Base-by-base conservation (phyloP, 345 rosid species). In the Lumnitzera littorea region DNA sequence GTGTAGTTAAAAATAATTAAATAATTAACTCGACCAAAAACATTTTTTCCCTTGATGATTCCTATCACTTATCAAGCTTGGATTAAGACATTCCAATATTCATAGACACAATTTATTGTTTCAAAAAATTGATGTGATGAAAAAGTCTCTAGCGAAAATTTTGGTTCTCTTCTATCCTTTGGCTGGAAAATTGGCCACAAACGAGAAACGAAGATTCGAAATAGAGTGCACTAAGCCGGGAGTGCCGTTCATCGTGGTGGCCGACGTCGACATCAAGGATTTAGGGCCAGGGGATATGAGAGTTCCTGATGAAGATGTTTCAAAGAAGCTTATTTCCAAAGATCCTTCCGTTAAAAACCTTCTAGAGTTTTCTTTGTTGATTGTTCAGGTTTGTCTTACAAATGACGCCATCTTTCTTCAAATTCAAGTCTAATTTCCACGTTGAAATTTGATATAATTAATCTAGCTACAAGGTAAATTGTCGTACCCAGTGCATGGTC, bases 271-370 rank as follows among this genome's bases (percentile, higher is more conserved):
- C 2, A 55, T 55, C 1, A n/a, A 55, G 41, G 41, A 29, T 55
- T 20, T 55, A 23, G 58, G n/a, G n/a, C n/a, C n/a, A n/a, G n/a
- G 58, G 29, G 17, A 55, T 27, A 8, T 9, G 47, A 55, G 46
- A 10, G 41, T 14, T 55, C 41, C 41, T 46, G 46, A 55, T 29
- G 11, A 12, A 14, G 58, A 29, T 55, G 58, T 15, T 55, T 15
- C 41, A 27, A 46, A 13, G 10, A 15, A 55, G 20, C 58, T 55
- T 27, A 46, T 55, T 15, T 55, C 29, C 13, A 29, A 46, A 55
- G 58, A 55, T 55, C 58, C 58, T 55, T 25, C 17, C n/a, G 58
- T 13, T 15, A 16, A 55, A 25, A 29, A 15, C 15, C 58, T 55
- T 25, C 20, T 25, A 13, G 58, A 25, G n/a, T 13, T 14, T 3